Base-by-base conservation (phyloP, 352 stramenopile species). In the Globisporangium lucens region DNA sequence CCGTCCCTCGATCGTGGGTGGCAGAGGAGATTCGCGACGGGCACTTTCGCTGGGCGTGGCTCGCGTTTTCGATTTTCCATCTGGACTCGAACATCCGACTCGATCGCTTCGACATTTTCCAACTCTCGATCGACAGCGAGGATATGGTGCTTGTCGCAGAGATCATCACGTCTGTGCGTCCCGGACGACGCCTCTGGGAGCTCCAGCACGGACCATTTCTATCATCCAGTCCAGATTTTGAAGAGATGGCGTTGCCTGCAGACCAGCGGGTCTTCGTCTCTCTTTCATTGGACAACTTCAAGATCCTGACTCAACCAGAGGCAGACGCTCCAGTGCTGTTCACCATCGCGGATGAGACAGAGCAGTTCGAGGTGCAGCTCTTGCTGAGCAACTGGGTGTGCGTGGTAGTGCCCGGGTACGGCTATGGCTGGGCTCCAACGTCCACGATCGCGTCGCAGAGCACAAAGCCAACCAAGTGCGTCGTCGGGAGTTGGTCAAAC, bases 321-420 rank as follows among this genome's bases (percentile, higher is more conserved):
- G 5, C 24, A 0, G 4, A 36, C 2, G 9, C 51, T 9, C 3
- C 22, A 6, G 15, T 22, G 5, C 24, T 57, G 10, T 57, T 57
- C 6, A 10, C 13, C 0, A 12, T 36, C 10, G 13, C 2, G 10
- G 24, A 57, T 10, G 51, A 27, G 51, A 57, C 24, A 1, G 51
- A 57, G 51, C 22, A 10, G 24, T 58, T 58, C 12, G 53, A 58
- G 29, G 53, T 58, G 15, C 15, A 36, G 53, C 7, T 58, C 13
- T 41, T 38, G 53, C 53, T 58, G 53, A 58, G 53, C 17, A 20
- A 24, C 15, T 58, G 29, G 53, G 53, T 58, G 29, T 58, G 53
- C 22, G 53, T 58, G 27, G 13, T 38, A 5, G 27, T 58, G 27
- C 29, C 53, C 2, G 53, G 53, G 0, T 58, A 38, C 15, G 29